Base-by-base conservation (phyloP, 2,329 filamentous ascomycete genomes). In the Oidium heveae region DNA sequence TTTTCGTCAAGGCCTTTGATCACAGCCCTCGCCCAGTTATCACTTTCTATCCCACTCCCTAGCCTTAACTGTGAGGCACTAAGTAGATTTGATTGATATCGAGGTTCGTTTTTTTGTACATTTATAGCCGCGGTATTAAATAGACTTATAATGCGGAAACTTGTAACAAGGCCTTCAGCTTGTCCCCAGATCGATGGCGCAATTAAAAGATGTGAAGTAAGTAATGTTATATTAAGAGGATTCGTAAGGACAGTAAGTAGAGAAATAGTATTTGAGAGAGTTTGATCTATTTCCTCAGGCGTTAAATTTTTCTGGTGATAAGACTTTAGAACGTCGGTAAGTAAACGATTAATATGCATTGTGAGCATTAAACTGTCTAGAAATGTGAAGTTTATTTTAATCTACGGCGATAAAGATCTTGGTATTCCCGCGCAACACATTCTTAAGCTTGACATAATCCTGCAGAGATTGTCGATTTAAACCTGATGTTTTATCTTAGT, bases 171-270 rank as follows among this genome's bases (percentile, higher is more conserved):
- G 37, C 72, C 72, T 58, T 75, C 72, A 2, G 71, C 69, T 51
- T 68, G 68, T 13, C 58, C 59, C 75, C 75, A 79, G 63, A 79
- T 68, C n/a, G 75, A 74, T 9, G 75, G 75, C 1, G 75, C 73
- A 0, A 70, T 71, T n/a, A 79, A 69, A 1, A 78, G 67, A 58
- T 78, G 75, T 20, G 72, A 73, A 5, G 74, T 74, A 18, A 79
- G 68, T 10, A 79, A 69, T 10, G 73, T 74, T 57, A 77, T 68
- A 58, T 79, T 79, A 43, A 76, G 68, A 0, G 74, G 75, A 58
- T 79, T 79, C 51, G 74, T 73, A 28, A 79, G 69, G 9, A 73
- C 73, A 0, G 74, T 74, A 54, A 79, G 68, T 3, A 78, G 69
- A 2, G 74, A 74, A 7, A 72, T 70, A 12, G 74, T 74, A 22